Conservation (phyloP, 208 protist species). For the Novymonas esmeraldas region DNA sequence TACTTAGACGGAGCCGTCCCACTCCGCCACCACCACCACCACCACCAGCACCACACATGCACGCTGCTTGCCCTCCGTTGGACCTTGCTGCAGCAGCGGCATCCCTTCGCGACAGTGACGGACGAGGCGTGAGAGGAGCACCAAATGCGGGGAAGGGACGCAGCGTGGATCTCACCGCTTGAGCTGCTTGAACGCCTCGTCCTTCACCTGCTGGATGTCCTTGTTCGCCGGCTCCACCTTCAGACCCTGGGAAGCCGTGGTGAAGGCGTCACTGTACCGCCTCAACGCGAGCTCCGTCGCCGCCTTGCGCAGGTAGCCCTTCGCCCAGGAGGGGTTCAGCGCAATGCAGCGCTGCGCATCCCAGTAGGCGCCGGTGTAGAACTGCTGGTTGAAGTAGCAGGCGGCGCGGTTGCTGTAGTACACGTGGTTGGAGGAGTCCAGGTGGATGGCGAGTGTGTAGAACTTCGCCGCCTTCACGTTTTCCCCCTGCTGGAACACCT, state of each 20-base stretch:
- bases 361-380: conserved; percentile 87
- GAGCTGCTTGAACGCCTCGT: conserved; percentile 55
- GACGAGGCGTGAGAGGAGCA: too few species aligned
- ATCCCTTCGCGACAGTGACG: too few species aligned
- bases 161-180: conserved; percentile 30
- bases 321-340: conserved; percentile 89
- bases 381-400: conserved; percentile 87
- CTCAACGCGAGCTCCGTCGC: conserved; percentile 77
- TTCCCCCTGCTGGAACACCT: conserved; percentile 84
- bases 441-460: conserved; percentile 92
- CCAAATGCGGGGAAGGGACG: too few species aligned
- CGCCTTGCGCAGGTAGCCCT: conserved; percentile 93
- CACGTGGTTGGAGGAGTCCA: conserved; percentile 84
- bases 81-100: too few species aligned
- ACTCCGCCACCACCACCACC: too few species aligned
- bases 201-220: conserved; percentile 63
- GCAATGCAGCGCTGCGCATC: conserved; percentile 87
- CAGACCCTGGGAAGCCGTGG: conserved; percentile 64
- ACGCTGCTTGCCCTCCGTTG: too few species aligned
- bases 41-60: too few species aligned
- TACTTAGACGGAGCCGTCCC: too few species aligned
- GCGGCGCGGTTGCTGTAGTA: conserved; percentile 94
- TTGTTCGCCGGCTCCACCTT: conserved; percentile 70
- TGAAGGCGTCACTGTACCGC: conserved; percentile 56
- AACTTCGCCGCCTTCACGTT: conserved; percentile 92